Base-by-base conservation (phyloP, 495 filamentous ascomycete species). In the Xylaria acuta region DNA sequence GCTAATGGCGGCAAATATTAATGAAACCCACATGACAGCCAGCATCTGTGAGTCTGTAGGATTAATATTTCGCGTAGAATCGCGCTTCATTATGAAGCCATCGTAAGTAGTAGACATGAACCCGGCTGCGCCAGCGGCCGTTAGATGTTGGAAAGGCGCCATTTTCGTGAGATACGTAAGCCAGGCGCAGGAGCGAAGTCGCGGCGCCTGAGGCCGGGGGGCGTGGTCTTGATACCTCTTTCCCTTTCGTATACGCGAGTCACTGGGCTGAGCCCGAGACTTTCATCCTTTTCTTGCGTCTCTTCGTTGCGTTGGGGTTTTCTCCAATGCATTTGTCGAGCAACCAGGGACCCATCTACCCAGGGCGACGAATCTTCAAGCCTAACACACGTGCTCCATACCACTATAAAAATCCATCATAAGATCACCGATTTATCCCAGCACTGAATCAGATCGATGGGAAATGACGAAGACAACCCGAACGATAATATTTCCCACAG, bases 1-100 rank as follows among this genome's bases (percentile, higher is more conserved):
- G 72, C 88, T 91, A 78, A 91, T 73, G 1, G 82, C 77, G 27
- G 85, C 77, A 30, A 86, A 67, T 43, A 67, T 71, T 64, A 79
- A 73, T 2, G 77, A 78, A 34, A 78, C 67, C 32, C 70, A 73
- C 74, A 77, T 76, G 41, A 78, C 72, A n/a, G 70, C 71, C 41
- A 75, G 11, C 32, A 72, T 67, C 47, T 75, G 58, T 11, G 67
- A 64, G 45, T 78, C 68, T 40, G 20, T 43, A 22, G 34, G 22
- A 54, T 73, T 38, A 45, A 60, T 14, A 32, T 40, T 16, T 22
- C 27, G 38, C 9, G 49, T 25, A 25, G 30, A 11, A n/a, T 36
- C 49, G 38, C 63, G 70, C 51, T 65, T 72, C 63, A 54, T 64
- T 25, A 59, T 25, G 32, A 49, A 41, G 38, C 30, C 38, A 72